A percentile compares a stretch with the other conserved stretches of the same genome.
These are phyloP conservation scores for Pilaira anomala DNA, from an alignment of 192 early-diverging fungal genomes.

Conservation along the genomic window DNA sequence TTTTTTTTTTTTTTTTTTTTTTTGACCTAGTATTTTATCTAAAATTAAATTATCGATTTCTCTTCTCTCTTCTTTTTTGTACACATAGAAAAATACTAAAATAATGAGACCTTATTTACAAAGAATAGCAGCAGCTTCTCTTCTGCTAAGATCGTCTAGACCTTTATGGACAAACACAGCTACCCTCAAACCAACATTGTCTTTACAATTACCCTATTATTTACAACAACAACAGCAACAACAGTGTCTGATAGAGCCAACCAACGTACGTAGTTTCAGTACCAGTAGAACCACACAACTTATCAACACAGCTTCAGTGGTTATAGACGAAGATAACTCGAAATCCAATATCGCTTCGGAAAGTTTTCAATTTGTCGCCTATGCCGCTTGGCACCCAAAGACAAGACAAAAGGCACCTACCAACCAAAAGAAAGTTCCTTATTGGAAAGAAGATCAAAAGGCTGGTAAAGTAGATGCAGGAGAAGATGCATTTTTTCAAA, in stretches of 20 bases:
- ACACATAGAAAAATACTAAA: not conserved
- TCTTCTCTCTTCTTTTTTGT: not conserved
- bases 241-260: not conserved
- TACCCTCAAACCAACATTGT: not conserved
- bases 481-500: conserved; percentile 60
- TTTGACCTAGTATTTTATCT: not conserved
- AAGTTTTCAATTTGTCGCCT: conserved; percentile 30
- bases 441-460: conserved; percentile 39
- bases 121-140: conserved; percentile 10
- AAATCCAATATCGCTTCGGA: not conserved
- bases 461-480: conserved; percentile 58
- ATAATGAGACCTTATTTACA: conserved; percentile 9
- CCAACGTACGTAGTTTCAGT: not conserved
- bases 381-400: conserved; percentile 36
- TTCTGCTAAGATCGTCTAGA: conserved; percentile 1
- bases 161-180: not conserved
- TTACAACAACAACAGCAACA: not conserved
- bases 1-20: not conserved
- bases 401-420: not conserved
- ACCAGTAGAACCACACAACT: not conserved
- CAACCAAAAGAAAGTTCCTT: conserved; percentile 17
- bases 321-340: not conserved
- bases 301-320: not conserved
- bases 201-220: not conserved
- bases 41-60: not conserved